Evolutionary conservation across 768 basidiomycete species (phyloP).

Genomic region (Astraeus odoratus): DNA sequence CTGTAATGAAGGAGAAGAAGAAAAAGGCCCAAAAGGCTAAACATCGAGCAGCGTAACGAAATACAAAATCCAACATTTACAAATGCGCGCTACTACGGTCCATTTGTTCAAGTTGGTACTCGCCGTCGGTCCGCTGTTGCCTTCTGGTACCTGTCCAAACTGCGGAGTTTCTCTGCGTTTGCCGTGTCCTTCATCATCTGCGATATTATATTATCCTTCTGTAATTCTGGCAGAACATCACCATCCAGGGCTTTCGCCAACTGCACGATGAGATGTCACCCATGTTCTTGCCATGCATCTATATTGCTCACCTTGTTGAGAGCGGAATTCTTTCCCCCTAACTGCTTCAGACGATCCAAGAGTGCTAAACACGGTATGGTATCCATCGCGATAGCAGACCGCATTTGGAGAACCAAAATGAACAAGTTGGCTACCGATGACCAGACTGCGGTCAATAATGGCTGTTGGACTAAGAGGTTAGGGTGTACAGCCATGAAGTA

Average conservation of each 20-base stretch:
- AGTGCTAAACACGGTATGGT: slow-evolving; percentile 42
- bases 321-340: slow-evolving; percentile 42
- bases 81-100: not conserved
- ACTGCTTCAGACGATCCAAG: slow-evolving; percentile 42
- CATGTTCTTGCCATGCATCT: not conserved
- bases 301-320: slow-evolving; percentile 39
- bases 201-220: slow-evolving; percentile 41
- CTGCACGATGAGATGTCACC: slow-evolving; percentile 26
- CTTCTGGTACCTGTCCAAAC: slow-evolving; percentile 36
- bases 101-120: slow-evolving; percentile 4
- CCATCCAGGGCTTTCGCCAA: slow-evolving; percentile 44
- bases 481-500: not conserved
- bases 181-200: slow-evolving; percentile 58
- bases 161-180: slow-evolving; percentile 63
- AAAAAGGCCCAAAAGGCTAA: slow-evolving; percentile 61
- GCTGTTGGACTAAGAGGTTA: slow-evolving; percentile 30
- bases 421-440: slow-evolving; percentile 62
- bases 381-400: slow-evolving; percentile 47
- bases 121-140: slow-evolving; percentile 11
- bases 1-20: slow-evolving; percentile 66
- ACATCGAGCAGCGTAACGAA: slow-evolving; percentile 48
- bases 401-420: slow-evolving; percentile 52
- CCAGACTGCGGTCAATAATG: slow-evolving; percentile 45
- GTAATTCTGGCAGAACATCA: slow-evolving; percentile 44
- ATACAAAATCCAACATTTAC: slow-evolving; percentile 9